phyloP scores from a whole-genome alignment of 192 early-diverging fungal species.

The Podila clonocystis region DNA sequence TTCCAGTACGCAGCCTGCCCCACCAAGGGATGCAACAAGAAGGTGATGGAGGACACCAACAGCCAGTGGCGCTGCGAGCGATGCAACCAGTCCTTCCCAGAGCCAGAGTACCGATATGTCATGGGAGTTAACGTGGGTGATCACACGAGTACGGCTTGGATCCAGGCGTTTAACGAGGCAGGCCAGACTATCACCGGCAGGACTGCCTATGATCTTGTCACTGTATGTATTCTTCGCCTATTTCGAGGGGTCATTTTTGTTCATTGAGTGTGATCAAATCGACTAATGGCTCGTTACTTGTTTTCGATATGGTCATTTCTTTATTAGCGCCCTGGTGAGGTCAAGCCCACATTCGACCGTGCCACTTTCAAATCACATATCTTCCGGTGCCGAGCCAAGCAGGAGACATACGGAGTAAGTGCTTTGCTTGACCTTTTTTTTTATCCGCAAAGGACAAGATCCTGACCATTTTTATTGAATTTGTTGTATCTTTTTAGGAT shows the following conservation, averaged over 20 bases:
- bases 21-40: conserved; percentile 84
- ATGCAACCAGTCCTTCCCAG: conserved; percentile 74
- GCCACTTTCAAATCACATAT: conserved; percentile 74
- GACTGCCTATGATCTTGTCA: conserved; percentile 71
- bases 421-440: too few relatives aligned
- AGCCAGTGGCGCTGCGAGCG: conserved; percentile 91
- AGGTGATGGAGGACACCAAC: conserved; percentile 71
- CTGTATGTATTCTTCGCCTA: conserved; percentile 2
- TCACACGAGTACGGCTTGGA: conserved; percentile 81
- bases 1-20: conserved; percentile 90
- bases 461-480: too few relatives aligned
- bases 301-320: neutral
- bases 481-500: conserved; percentile 52
- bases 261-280: neutral
- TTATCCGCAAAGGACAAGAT: too few relatives aligned
- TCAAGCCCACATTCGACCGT: conserved; percentile 63
- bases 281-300: neutral
- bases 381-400: conserved; percentile 83
- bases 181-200: conserved; percentile 74
- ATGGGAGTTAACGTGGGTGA: conserved; percentile 77
- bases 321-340: conserved; percentile 37
- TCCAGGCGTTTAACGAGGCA: conserved; percentile 89
- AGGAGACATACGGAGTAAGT: conserved; percentile 84
- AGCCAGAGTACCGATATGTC: conserved; percentile 88
- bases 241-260: neutral